Percentiles rank a stretch among this genome's conserved stretches.
Conservation (phyloP, 176 grass and related monocot species). For the Ampelocalamus luodianensis region DNA sequence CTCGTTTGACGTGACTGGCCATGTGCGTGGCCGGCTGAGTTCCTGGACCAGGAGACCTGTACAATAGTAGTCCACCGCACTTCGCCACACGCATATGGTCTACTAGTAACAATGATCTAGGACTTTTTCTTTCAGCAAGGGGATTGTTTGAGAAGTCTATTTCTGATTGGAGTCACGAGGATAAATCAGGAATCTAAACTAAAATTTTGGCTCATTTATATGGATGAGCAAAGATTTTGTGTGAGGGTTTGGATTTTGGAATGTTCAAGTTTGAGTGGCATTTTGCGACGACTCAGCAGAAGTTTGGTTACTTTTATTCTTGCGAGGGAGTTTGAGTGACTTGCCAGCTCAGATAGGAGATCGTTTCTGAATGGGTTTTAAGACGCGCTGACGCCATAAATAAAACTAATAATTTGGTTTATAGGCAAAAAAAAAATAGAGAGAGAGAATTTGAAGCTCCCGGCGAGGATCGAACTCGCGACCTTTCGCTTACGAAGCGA, state of each 20-base stretch:
- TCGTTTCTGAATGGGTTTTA: too few species aligned
- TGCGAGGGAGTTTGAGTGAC: too few species aligned
- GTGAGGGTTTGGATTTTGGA: not conserved
- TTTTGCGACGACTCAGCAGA: too few species aligned
- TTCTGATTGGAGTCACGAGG: too few species aligned
- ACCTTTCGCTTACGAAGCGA: slow-evolving; percentile 97
- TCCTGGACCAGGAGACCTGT: not conserved
- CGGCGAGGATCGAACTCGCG: slow-evolving; percentile 89
- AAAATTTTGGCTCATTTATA: too few species aligned
- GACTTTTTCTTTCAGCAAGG: not conserved
- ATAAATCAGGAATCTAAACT: too few species aligned
- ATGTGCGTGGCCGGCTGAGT: slow-evolving; percentile 38
- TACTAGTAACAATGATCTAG: not conserved
- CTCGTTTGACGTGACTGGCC: slow-evolving; percentile 9
- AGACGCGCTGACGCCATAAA: too few species aligned
- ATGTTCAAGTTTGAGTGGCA: not conserved
- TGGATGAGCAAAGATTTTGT: too few species aligned
- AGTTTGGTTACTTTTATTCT: too few species aligned
- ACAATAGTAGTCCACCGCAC: not conserved
- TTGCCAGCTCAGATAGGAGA: too few species aligned
- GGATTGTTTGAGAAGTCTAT: too few species aligned
- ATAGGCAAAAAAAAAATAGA: not conserved
- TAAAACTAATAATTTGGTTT: too few species aligned
- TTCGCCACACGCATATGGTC: not conserved
- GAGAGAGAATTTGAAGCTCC: slow-evolving; percentile 44